A percentile compares a stretch with the other conserved stretches of the same genome.
Evolutionary conservation across 2,329 filamentous ascomycete species (phyloP).

Genomic region (Calonectria naviculata): DNA sequence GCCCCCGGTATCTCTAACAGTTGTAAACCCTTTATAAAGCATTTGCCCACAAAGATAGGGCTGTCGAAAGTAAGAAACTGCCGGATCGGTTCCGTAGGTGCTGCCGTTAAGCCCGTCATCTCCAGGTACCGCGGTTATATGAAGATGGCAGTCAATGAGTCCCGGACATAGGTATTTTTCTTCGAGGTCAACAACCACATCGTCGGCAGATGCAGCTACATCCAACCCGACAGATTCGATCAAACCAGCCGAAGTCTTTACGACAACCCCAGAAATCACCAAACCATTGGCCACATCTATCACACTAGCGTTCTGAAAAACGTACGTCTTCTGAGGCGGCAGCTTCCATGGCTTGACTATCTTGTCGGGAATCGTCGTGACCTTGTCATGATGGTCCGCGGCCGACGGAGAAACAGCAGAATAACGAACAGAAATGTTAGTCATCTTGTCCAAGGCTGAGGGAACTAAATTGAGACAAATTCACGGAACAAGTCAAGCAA

Average conservation of each 20-base stretch:
- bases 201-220: not conserved
- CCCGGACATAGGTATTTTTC: slow-evolving; percentile 47
- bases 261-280: slow-evolving; percentile 40
- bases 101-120: slow-evolving; percentile 36
- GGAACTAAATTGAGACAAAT: not conserved
- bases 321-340: slow-evolving; percentile 43
- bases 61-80: slow-evolving; percentile 55
- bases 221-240: slow-evolving; percentile 41
- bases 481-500: not conserved
- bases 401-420: not conserved
- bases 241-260: slow-evolving; percentile 48
- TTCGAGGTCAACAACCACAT: slow-evolving; percentile 30
- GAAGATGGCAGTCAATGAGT: slow-evolving; percentile 48
- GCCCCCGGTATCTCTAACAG: slow-evolving; percentile 68
- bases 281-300: slow-evolving; percentile 52
- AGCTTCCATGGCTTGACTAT: slow-evolving; percentile 50
- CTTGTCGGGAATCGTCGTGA: slow-evolving; percentile 21
- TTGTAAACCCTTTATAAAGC: slow-evolving; percentile 68
- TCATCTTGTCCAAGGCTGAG: not conserved
- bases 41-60: slow-evolving; percentile 61
- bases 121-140: slow-evolving; percentile 45
- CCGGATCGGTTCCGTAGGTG: slow-evolving; percentile 42
- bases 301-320: slow-evolving; percentile 56
- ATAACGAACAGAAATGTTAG: not conserved
- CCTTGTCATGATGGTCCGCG: not conserved